These are phyloP conservation scores for Salvia sclarea DNA, from an alignment of 305 asterid species.

Conservation along the genomic window DNA sequence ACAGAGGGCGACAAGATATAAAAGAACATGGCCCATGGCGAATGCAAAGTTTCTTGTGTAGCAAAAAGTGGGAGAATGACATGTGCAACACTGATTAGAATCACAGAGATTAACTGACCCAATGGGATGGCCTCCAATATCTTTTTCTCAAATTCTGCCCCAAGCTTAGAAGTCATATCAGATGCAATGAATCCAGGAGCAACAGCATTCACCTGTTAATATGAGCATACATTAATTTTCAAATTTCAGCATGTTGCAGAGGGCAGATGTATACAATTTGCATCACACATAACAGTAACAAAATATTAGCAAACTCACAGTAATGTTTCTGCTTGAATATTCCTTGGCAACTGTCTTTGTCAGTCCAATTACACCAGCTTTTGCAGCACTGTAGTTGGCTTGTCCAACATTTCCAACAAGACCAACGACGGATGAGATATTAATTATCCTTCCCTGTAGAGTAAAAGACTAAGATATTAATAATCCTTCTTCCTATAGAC, in stretches of 20 bases:
- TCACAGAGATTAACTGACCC: constrained; percentile 54
- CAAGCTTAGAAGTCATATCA: constrained; percentile 90
- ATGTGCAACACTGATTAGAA: not conserved
- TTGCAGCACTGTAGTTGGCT: constrained; percentile 97
- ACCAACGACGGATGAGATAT: constrained; percentile 92
- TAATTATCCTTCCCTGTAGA: constrained; percentile 85
- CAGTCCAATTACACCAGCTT: constrained; percentile 95
- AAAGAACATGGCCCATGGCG: not conserved
- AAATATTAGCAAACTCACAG: constrained; percentile 46
- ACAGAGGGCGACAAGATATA: not conserved
- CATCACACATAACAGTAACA: not conserved
- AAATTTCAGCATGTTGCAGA: constrained; percentile 21
- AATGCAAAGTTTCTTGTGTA: not conserved
- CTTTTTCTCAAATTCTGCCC: constrained; percentile 76
- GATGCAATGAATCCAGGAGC: constrained; percentile 98
- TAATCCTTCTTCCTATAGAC: constrained; percentile 73
- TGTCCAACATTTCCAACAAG: constrained; percentile 96
- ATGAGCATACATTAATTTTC: constrained; percentile 18
- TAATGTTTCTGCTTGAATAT: constrained; percentile 84
- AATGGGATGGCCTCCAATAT: constrained; percentile 76
- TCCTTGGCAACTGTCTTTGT: constrained; percentile 96
- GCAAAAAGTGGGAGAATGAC: not conserved
- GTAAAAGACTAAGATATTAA: constrained; percentile 52
- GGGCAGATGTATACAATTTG: constrained; percentile 5
- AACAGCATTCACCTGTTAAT: constrained; percentile 78